Base-by-base conservation (phyloP, 805 yeast genomes). In the Zygosaccharomyces siamensis region DNA sequence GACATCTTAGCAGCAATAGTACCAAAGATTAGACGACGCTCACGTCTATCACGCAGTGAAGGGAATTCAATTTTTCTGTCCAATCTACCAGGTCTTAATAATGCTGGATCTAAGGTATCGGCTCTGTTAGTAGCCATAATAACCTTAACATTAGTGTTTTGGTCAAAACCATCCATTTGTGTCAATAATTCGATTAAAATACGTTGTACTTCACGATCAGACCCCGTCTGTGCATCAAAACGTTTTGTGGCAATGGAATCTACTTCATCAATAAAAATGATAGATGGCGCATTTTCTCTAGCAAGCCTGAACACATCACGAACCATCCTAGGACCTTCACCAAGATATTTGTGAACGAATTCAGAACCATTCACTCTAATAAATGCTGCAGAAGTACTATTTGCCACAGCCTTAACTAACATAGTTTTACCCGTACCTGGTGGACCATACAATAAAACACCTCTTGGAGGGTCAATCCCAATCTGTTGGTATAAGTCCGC, bases 281-380 rank as follows among this genome's bases (percentile, higher is more conserved):
- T 93, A 7, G 97, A 82, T 5, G 99, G 99, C 0, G 97, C 83
- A 71, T 93, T 93, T 67, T 93, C 99, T 65, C 98, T 80, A 6
- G 99, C 99, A 54, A 93, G 78, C 65, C 98, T 77, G 74, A 93
- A 93, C 31, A 93, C 98, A 68, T 93, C 99, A 69, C 99, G 84
- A 31, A 93, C 99, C 98, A 93, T 93, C 74, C 99, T 81, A 52
- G 99, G 98, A 63, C 99, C 99, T 74, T 93, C 99, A 68, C 99
- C 99, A 47, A 93, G 78, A 69, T 93, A 93, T 71, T 93, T 93
- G 68, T 93, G 99, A 48, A 93, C 99, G 63, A 93, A 93, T 69
- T 93, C 99, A 1, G 98, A 92, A 53, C 99, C 99, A 60, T 89
- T 93, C 27, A 93, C 96, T 68, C 98, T 86, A 59, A 93, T 93